Evolutionary conservation across 1,284 basidiomycete species (phyloP), one percentile per base, ranked within the genome.

Genomic region (Sanghuangporus sanghuang): DNA sequence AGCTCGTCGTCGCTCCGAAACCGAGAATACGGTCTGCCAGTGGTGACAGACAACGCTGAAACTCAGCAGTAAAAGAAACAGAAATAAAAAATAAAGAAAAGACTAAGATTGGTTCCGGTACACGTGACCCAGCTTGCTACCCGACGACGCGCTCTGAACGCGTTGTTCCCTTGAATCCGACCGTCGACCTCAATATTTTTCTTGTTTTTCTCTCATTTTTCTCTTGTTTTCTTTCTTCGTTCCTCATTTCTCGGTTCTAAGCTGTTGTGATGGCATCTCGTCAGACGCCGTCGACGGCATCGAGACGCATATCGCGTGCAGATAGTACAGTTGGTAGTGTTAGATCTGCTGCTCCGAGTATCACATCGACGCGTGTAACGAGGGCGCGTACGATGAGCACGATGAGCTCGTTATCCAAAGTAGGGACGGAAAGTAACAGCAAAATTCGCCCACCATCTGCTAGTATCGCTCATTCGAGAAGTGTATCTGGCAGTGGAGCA

Each of bases 301-400:
- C 62, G 44, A 58, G 55, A 56, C 62, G 62, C 36, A 46, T 58
- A 32, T 63, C 62, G 44, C 62, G 62, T 42, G 36, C 35, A 18
- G 21, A 42, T 14, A 54, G 36, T 23, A 49, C 44, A 46, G 7
- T 18, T 46, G 21, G 16, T 46, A 18, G 11, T 12, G 44, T 44
- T 7, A 32, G 44, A 18, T 38, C 44, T 11, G 21, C 35, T 9
- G 27, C 57, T 8, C 44, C 57, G 9, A 49, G 44, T 49, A 44
- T 44, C 8, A 48, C 57, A 16, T 59, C 57, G 7, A 59, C 44
- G 44, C 57, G 57, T 35, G 44, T 59, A 59, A 6, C 44, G 27
- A 16, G 44, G 8, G 18, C 32, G 35, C 48, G 44, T 3, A 59
- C 48, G 4, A 46, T 27, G 8, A 48, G 57, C 27, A 32, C 35